These are phyloP conservation scores for Boletus fagicola DNA, from an alignment of 768 basidiomycete genomes.

Conservation along the genomic window DNA sequence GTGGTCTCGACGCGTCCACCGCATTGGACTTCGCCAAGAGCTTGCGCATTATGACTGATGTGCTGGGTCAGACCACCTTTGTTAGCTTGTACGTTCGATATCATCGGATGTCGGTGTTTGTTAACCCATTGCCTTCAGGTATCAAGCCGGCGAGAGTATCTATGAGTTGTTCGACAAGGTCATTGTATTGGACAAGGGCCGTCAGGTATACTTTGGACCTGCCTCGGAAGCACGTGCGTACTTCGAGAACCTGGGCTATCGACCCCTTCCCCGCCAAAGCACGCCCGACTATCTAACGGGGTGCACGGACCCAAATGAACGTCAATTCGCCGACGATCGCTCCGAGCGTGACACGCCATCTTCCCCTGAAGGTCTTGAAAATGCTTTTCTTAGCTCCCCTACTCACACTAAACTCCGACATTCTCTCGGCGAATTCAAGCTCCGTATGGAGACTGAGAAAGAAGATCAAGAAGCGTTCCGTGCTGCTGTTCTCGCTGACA, in stretches of 20 bases:
- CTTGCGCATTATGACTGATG: slow-evolving; percentile 78
- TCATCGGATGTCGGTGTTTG: background rate
- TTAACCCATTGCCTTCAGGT: slow-evolving; percentile 35
- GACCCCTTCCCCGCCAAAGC: slow-evolving; percentile 74
- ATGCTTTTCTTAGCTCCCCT: slow-evolving; percentile 53
- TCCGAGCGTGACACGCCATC: slow-evolving; percentile 56
- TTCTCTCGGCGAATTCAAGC: slow-evolving; percentile 55
- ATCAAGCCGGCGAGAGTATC: slow-evolving; percentile 80
- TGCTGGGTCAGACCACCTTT: slow-evolving; percentile 77
- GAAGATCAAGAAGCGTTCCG: slow-evolving; percentile 76
- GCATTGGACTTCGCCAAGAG: slow-evolving; percentile 83
- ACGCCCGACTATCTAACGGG: slow-evolving; percentile 85
- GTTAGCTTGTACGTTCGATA: slow-evolving; percentile 57
- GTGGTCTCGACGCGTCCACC: slow-evolving; percentile 82
- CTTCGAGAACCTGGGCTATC: slow-evolving; percentile 74
- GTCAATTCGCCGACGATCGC: slow-evolving; percentile 66
- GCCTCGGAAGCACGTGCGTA: slow-evolving; percentile 71
- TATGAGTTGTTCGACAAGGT: slow-evolving; percentile 86
- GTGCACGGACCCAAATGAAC: slow-evolving; percentile 83
- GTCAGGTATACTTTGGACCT: slow-evolving; percentile 79
- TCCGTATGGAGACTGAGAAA: slow-evolving; percentile 55
- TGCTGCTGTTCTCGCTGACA: slow-evolving; percentile 69
- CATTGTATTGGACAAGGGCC: slow-evolving; percentile 76
- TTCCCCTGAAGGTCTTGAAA: slow-evolving; percentile 65
- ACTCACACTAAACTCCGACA: slow-evolving; percentile 44